A percentile compares a stretch with the other conserved stretches of the same genome.
phyloP scores from a whole-genome alignment of 176 grass and related monocot species.

The Rhynchospora tenuis region DNA sequence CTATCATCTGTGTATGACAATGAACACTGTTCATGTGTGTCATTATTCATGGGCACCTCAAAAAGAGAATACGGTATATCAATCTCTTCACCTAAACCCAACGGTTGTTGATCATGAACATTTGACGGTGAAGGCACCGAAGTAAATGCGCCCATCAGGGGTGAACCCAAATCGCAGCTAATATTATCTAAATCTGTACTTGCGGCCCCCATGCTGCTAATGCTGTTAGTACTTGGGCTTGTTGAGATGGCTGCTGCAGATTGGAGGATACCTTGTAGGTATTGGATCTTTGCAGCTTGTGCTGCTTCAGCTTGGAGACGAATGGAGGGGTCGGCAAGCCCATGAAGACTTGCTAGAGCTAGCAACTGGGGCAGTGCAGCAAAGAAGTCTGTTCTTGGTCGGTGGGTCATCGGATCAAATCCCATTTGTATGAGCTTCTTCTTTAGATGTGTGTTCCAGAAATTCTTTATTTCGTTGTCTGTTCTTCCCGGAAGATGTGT shows the following conservation, averaged over 20 bases:
- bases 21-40: slow-evolving; percentile 14
- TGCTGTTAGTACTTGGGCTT: slow-evolving; percentile 16
- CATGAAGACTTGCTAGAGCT: slow-evolving; percentile 54
- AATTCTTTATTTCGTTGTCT: slow-evolving; percentile 93
- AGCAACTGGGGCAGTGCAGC: slow-evolving; percentile 62
- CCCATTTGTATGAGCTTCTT: slow-evolving; percentile 89
- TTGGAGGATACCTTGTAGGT: slow-evolving; percentile 69
- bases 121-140: background rate
- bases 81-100: slow-evolving; percentile 14
- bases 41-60: slow-evolving; percentile 28
- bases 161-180: slow-evolving; percentile 23
- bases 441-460: slow-evolving; percentile 96
- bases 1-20: background rate
- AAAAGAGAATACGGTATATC: slow-evolving; percentile 37
- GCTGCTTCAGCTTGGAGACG: slow-evolving; percentile 20
- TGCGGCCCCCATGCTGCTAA: background rate
- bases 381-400: slow-evolving; percentile 68
- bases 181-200: slow-evolving; percentile 14
- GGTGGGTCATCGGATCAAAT: slow-evolving; percentile 93
- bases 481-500: slow-evolving; percentile 64
- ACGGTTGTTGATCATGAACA: slow-evolving; percentile 17
- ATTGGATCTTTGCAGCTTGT: slow-evolving; percentile 59
- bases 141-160: background rate
- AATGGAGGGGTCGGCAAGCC: slow-evolving; percentile 24
- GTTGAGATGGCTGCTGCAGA: slow-evolving; percentile 39